phyloP scores from a whole-genome alignment of 805 yeast species.

The Candida maltosa region DNA sequence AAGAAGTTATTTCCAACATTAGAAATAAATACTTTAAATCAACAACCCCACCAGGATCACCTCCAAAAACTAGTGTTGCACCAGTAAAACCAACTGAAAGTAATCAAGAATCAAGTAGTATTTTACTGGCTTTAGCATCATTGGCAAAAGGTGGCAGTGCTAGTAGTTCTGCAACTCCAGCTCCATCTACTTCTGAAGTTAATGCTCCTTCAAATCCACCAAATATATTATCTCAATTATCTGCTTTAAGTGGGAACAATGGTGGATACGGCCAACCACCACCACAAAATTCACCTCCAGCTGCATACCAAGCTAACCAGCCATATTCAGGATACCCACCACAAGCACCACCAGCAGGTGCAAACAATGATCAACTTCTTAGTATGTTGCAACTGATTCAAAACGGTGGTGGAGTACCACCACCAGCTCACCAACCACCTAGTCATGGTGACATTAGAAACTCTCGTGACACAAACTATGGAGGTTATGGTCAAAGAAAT shows the following conservation, averaged over 20 bases:
- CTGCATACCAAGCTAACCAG: constrained; percentile 6
- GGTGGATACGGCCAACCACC: constrained; percentile 18
- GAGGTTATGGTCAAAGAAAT: constrained; percentile 46
- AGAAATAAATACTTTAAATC: constrained; percentile 59
- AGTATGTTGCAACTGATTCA: constrained; percentile 55
- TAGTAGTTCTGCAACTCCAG: constrained; percentile 25
- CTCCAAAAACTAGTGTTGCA: constrained; percentile 39
- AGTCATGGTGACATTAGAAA: constrained; percentile 5
- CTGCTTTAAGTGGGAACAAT: constrained; percentile 24
- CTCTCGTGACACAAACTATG: constrained; percentile 15
- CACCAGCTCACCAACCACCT: constrained; percentile 9
- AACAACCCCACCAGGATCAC: constrained; percentile 66
- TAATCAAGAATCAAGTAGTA: constrained; percentile 51
- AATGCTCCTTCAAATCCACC: constrained; percentile 3
- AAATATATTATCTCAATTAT: constrained; percentile 41
- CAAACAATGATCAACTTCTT: constrained; percentile 39
- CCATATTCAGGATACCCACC: constrained; percentile 14
- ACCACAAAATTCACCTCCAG: constrained; percentile 8
- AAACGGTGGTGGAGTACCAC: constrained; percentile 19
- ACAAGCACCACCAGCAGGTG: constrained; percentile 11
- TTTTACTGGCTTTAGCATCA: constrained; percentile 67
- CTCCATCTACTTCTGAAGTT: constrained; percentile 19
- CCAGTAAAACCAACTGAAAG: constrained; percentile 18
- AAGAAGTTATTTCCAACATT: constrained; percentile 50
- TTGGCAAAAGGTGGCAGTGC: constrained; percentile 41